Evolutionary conservation across 257 asterid species (phyloP).

Genomic region (Solanum peruvianum): DNA sequence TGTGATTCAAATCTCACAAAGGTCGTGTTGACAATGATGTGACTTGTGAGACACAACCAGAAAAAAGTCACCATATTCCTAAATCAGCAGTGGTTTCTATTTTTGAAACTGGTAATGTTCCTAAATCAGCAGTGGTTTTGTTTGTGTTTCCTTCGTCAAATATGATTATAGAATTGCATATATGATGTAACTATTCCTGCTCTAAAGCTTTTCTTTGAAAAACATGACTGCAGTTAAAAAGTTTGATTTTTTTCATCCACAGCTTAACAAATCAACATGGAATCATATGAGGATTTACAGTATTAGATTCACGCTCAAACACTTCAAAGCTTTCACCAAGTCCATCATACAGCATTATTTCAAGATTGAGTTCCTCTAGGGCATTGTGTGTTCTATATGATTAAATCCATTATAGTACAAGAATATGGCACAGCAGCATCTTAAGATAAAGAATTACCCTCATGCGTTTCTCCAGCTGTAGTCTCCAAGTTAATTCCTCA

Average conservation of each 20-base stretch:
- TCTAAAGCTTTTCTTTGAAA: background rate
- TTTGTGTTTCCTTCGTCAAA: background rate
- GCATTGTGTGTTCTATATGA: background rate
- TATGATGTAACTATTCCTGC: background rate
- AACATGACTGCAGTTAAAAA: background rate
- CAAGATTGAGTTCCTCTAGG: background rate
- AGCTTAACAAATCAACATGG: background rate
- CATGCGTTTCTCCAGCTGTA: constrained; percentile 8
- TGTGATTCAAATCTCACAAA: background rate
- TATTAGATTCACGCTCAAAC: background rate
- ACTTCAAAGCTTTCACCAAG: background rate
- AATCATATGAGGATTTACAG: background rate
- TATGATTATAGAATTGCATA: background rate
- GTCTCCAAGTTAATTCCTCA: constrained; percentile 4
- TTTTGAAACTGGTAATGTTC: background rate
- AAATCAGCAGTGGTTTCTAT: background rate
- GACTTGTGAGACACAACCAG: background rate
- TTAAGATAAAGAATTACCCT: background rate
- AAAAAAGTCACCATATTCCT: background rate
- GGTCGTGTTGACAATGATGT: background rate
- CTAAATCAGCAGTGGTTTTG: background rate
- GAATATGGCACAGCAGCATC: background rate
- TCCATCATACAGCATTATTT: background rate
- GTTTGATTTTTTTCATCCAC: background rate
- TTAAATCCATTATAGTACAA: background rate